These are phyloP conservation scores for Xerocomus nothofagi DNA, from an alignment of 1,284 basidiomycete genomes.

Conservation along the genomic window DNA sequence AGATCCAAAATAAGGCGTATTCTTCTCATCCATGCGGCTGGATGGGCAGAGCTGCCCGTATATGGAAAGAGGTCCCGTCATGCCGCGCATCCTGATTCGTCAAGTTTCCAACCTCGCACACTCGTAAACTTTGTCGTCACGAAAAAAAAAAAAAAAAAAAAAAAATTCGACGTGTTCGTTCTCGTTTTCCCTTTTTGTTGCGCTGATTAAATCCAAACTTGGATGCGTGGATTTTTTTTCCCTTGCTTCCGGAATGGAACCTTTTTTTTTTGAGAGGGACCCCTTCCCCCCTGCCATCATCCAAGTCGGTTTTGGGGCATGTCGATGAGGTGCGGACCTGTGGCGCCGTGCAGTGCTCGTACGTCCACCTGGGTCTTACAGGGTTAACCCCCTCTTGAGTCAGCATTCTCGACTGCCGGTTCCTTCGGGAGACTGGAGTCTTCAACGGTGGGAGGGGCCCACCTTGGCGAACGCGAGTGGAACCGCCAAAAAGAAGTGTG, in stretches of 20 bases:
- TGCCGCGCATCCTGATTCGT: too few relatives aligned
- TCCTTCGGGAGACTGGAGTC: too few relatives aligned
- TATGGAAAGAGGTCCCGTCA: constrained; percentile 20
- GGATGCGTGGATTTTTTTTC: background rate
- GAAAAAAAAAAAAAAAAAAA: too few relatives aligned
- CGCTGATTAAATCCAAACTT: background rate
- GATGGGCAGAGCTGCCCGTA: constrained; percentile 18
- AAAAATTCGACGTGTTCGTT: too few relatives aligned
- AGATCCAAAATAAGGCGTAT: constrained; percentile 12
- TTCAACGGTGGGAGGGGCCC: too few relatives aligned
- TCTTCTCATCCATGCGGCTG: constrained; percentile 5
- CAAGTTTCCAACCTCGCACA: too few relatives aligned
- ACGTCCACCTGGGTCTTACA: constrained; percentile 2
- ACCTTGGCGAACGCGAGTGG: background rate
- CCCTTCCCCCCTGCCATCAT: too few relatives aligned
- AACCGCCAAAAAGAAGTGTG: background rate
- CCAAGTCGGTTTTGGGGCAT: too few relatives aligned
- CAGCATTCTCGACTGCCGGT: constrained; percentile 5
- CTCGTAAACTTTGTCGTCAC: too few relatives aligned
- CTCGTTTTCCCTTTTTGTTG: background rate
- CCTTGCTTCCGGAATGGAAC: too few relatives aligned
- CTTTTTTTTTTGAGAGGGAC: too few relatives aligned
- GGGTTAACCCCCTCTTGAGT: constrained; percentile 14
- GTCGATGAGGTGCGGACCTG: constrained; percentile 14
- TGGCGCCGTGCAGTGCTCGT: constrained; percentile 22